Percentiles rank a stretch among this genome's conserved stretches.
phyloP scores from a whole-genome alignment of 176 grass and related monocot species.

The Luzula sylvatica region DNA sequence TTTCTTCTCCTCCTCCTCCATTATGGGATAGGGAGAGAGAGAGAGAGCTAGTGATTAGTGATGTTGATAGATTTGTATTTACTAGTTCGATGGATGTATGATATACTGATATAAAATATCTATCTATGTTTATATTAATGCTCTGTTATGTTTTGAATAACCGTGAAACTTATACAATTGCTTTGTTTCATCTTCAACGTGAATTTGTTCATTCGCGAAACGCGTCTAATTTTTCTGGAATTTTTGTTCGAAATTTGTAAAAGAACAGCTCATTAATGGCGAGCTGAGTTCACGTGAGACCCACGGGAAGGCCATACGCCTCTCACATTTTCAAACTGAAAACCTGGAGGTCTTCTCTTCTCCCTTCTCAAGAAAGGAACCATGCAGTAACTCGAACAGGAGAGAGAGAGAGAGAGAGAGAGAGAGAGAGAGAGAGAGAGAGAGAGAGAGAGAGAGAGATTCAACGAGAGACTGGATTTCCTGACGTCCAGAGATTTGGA shows the following conservation, averaged over 20 bases:
- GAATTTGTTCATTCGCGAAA: no score
- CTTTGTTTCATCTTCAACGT: neutral
- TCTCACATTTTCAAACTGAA: neutral
- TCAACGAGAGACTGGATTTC: no score
- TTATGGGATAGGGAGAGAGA: conserved; percentile 3
- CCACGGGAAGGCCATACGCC: conserved; percentile 5
- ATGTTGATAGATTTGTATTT: neutral
- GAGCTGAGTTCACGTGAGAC: neutral
- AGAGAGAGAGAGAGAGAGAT: no score
- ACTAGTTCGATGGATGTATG: conserved; percentile 7
- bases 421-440: no score
- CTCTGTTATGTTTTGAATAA: neutral
- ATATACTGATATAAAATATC: conserved; percentile 8
- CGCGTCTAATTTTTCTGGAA: neutral
- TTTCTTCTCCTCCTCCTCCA: neutral
- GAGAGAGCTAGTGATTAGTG: neutral
- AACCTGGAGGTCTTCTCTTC: no score
- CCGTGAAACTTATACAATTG: neutral
- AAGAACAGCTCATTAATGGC: neutral
- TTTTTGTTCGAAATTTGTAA: neutral
- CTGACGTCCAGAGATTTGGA: no score
- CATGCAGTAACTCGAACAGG: no score
- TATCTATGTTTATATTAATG: neutral
- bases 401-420: no score
- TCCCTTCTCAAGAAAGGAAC: no score